These are phyloP conservation scores for Boletus pseudopeckii DNA, from an alignment of 768 basidiomycete genomes.

Conservation along the genomic window DNA sequence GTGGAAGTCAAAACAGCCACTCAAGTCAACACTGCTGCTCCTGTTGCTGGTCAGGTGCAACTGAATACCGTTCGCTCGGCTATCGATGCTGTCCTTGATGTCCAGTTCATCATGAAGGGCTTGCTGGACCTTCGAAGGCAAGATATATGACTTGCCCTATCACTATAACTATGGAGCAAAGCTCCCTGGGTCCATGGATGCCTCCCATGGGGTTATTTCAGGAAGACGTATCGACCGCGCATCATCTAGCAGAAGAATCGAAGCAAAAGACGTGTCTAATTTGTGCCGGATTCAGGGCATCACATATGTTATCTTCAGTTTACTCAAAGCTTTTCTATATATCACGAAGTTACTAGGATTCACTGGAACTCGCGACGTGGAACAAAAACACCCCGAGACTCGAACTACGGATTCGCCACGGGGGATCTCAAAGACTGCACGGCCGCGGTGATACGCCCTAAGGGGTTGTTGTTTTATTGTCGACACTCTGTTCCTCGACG, in stretches of 20 bases:
- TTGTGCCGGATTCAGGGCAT: neutral
- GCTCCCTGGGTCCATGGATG: neutral
- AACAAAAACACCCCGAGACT: neutral
- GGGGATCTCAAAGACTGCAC: neutral
- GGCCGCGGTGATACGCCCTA: neutral
- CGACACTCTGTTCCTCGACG: neutral
- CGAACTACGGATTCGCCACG: neutral
- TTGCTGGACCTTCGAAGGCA: constrained; percentile 73
- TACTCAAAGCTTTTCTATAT: neutral
- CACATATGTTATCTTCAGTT: neutral
- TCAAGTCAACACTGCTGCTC: constrained; percentile 65
- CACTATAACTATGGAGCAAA: neutral
- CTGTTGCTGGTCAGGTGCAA: constrained; percentile 37
- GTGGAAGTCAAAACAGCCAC: constrained; percentile 83
- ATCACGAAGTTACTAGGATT: neutral
- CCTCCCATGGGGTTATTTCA: too few species aligned
- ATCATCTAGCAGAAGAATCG: neutral
- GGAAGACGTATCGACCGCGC: neutral
- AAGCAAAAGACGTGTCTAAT: neutral
- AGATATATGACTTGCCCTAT: constrained; percentile 45
- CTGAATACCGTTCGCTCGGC: constrained; percentile 68
- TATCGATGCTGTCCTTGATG: constrained; percentile 74
- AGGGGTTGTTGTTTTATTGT: neutral
- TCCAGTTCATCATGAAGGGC: constrained; percentile 83
- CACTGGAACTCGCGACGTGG: neutral